Percentiles rank a stretch among this genome's conserved stretches.
phyloP scores from a whole-genome alignment of 2,329 filamentous ascomycete species.

The Hymenoscyphus infarciens region DNA sequence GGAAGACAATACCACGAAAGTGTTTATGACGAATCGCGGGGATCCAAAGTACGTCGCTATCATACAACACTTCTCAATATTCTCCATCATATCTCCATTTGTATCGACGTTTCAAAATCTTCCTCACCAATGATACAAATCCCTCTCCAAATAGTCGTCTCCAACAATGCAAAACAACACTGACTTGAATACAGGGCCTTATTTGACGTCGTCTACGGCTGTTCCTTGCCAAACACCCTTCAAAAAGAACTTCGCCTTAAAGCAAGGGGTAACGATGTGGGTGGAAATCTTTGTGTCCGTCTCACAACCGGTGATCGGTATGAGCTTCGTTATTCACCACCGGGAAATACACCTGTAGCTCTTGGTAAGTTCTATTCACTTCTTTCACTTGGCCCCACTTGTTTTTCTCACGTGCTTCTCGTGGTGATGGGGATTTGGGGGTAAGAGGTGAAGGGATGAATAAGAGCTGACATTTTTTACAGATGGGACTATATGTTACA shows the following conservation, averaged over 20 bases:
- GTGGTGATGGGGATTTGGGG: background rate
- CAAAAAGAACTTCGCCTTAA: background rate
- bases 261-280: background rate
- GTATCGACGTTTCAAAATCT: too few species aligned
- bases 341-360: background rate
- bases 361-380: background rate
- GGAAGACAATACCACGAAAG: constrained; percentile 1
- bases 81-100: too few species aligned
- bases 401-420: too few species aligned
- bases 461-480: background rate
- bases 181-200: background rate
- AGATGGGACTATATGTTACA: background rate
- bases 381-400: too few species aligned
- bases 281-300: background rate
- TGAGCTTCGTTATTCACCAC: constrained; percentile 1
- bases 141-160: too few species aligned
- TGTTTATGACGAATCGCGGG: background rate
- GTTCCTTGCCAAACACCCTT: background rate
- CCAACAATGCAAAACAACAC: too few species aligned
- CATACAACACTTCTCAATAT: too few species aligned
- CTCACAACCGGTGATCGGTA: constrained; percentile 3
- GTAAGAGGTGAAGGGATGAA: background rate
- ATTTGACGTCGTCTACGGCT: background rate
- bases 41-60: background rate
- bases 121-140: too few species aligned